Base-by-base conservation (phyloP, 2,329 filamentous ascomycete species). In the Aspergillus nomiae region DNA sequence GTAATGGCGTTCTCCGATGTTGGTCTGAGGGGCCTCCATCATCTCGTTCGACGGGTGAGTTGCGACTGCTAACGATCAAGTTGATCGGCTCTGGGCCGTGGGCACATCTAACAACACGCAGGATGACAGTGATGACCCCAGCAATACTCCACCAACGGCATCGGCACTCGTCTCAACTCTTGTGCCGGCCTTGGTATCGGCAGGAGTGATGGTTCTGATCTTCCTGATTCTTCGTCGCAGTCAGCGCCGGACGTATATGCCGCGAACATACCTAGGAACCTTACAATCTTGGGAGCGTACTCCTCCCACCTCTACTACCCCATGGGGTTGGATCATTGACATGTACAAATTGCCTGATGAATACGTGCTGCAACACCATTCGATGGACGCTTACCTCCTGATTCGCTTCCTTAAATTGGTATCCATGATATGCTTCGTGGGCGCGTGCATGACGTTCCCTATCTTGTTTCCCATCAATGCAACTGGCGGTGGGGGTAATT, bases 341-440 rank as follows among this genome's bases (percentile, higher is more conserved):
- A 91, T 92, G 78, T 90, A 87, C 80, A 85, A 85, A 69, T 77
- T 88, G 24, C 83, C 85, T 4, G 94, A 98, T 75, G 88, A 89
- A 46, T 92, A 92, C 73, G 87, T 94, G 30, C 86, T 98, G 26
- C 92, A 95, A 72, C 92, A 97, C 80, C 92, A 94, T 75, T 96
- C 93, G 0, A 86, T 99, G 66, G 94, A 99, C 76, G 91, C 91
- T 36, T 98, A 94, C 77, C 88, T 98, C 58, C 92, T 96, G 76
- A 84, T 98, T 32, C 92, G 94, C 41, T 97, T 94, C 73, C 81
- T 98, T 67, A 92, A 93, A 73, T 90, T 95, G 59, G 82, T 90
- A 32, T 87, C 90, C 60, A 84, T 90, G 63, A 90, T 96, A 68
- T 94, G 90, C 78, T 86, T 98, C 53, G 89, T 94, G 11, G 95